These are phyloP conservation scores for Saccharum officinarum DNA, from an alignment of 176 grass and related monocot species.

Conservation along the genomic window DNA sequence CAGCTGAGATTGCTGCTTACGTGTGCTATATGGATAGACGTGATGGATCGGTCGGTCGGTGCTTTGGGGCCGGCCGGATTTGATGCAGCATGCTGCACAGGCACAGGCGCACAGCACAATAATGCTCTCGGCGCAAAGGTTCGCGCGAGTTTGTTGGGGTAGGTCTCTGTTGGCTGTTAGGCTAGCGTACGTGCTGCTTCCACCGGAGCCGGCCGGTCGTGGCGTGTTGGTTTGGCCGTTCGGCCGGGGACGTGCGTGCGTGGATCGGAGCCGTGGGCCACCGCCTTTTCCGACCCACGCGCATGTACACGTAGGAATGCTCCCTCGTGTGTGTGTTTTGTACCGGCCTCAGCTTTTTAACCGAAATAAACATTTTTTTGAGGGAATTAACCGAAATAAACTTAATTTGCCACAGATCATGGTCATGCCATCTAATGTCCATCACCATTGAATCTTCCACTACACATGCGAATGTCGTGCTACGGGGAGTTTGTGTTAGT, in stretches of 20 bases:
- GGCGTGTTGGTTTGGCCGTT: neutral
- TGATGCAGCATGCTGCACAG: neutral
- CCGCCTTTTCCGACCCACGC: neutral
- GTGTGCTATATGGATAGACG: neutral
- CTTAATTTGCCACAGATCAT: neutral
- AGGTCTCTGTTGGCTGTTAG: conserved; percentile 29
- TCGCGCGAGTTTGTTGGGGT: conserved; percentile 23
- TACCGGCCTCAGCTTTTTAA: neutral
- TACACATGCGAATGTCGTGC: neutral
- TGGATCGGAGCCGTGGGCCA: neutral
- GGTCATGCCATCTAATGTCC: neutral
- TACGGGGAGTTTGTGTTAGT: neutral
- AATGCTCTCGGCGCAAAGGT: conserved; percentile 24
- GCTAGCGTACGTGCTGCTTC: neutral
- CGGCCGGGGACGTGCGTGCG: neutral
- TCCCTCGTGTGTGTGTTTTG: neutral
- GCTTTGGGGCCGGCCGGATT: neutral
- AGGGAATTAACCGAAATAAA: neutral
- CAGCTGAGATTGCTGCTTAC: neutral
- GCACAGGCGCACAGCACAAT: neutral
- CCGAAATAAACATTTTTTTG: no score
- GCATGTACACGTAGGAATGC: neutral
- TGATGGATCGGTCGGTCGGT: no score
- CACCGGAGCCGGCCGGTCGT: neutral
- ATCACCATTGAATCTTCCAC: neutral